Evolutionary conservation across 805 yeast species (phyloP).

Genomic region (Starmerella geochares): DNA sequence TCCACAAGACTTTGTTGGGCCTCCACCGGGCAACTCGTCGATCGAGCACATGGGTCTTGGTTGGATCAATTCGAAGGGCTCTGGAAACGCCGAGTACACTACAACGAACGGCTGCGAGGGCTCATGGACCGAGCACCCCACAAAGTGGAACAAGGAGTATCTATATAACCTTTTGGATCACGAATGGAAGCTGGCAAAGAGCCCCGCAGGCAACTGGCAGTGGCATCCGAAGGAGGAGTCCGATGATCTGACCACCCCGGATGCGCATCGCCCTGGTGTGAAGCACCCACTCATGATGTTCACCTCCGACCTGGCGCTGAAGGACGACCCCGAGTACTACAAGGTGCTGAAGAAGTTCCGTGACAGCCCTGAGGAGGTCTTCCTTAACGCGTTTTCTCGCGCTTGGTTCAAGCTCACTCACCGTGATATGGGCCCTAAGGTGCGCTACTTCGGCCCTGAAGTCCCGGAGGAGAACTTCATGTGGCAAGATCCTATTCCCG

Average conservation of each 20-base stretch:
- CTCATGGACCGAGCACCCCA: slow-evolving; percentile 19
- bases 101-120: slow-evolving; percentile 22
- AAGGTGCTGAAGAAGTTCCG: slow-evolving; percentile 8
- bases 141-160: slow-evolving; percentile 15
- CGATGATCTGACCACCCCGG: slow-evolving; percentile 16
- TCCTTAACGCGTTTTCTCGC: slow-evolving; percentile 10
- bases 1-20: slow-evolving; percentile 13
- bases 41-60: slow-evolving; percentile 22
- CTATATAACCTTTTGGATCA: slow-evolving; percentile 14
- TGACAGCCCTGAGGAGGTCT: slow-evolving; percentile 7
- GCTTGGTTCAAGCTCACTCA: slow-evolving; percentile 17
- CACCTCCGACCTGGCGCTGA: slow-evolving; percentile 16
- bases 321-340: slow-evolving; percentile 13
- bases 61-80: slow-evolving; percentile 18
- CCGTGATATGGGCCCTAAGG: slow-evolving; percentile 16
- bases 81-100: slow-evolving; percentile 22
- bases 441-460: slow-evolving; percentile 16
- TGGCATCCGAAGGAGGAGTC: slow-evolving; percentile 14
- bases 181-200: slow-evolving; percentile 13
- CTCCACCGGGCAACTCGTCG: slow-evolving; percentile 19
- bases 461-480: slow-evolving; percentile 8
- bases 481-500: slow-evolving; percentile 18
- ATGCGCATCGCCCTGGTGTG: slow-evolving; percentile 17
- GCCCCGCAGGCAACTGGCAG: slow-evolving; percentile 22
- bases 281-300: slow-evolving; percentile 19